Conservation (phyloP, 345 rosid genomes). For the Linum tenue region DNA sequence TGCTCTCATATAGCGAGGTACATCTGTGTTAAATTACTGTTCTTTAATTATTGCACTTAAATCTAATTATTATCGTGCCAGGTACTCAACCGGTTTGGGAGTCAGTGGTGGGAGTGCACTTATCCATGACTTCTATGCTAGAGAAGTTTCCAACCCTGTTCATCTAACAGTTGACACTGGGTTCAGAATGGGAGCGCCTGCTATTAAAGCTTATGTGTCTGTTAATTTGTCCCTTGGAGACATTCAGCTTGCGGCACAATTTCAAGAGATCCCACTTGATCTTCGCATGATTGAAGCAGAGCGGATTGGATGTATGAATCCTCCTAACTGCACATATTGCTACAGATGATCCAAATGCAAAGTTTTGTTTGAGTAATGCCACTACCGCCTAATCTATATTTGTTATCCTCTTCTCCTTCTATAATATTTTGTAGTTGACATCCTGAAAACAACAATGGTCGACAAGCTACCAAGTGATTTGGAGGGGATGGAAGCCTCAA, state of each 20-base stretch:
- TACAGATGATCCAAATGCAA: not conserved
- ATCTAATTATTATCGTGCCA: constrained; percentile 11
- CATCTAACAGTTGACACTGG: constrained; percentile 88
- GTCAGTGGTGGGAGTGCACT: constrained; percentile 83
- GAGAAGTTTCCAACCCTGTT: constrained; percentile 78
- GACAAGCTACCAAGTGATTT: constrained; percentile 90
- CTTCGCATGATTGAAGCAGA: constrained; percentile 93
- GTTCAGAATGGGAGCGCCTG: constrained; percentile 64
- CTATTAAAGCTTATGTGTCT: constrained; percentile 74
- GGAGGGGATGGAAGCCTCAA: constrained; percentile 94
- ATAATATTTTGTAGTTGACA: constrained; percentile 37
- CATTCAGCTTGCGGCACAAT: constrained; percentile 77
- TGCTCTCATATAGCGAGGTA: not conserved
- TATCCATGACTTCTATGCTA: constrained; percentile 89
- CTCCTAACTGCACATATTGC: not conserved
- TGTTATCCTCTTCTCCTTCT: not conserved
- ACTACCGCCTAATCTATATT: too few species aligned
- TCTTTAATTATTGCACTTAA: not conserved
- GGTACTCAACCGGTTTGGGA: constrained; percentile 94
- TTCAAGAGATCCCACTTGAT: constrained; percentile 94
- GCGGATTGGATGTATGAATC: constrained; percentile 80
- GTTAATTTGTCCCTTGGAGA: constrained; percentile 76
- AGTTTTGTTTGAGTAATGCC: not conserved
- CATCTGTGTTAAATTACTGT: not conserved
- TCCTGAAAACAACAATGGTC: constrained; percentile 53